Evolutionary conservation across 1,284 basidiomycete genomes (phyloP), one percentile per base, ranked within the genome.

Genomic region (Sphaerobolus stellatus): DNA sequence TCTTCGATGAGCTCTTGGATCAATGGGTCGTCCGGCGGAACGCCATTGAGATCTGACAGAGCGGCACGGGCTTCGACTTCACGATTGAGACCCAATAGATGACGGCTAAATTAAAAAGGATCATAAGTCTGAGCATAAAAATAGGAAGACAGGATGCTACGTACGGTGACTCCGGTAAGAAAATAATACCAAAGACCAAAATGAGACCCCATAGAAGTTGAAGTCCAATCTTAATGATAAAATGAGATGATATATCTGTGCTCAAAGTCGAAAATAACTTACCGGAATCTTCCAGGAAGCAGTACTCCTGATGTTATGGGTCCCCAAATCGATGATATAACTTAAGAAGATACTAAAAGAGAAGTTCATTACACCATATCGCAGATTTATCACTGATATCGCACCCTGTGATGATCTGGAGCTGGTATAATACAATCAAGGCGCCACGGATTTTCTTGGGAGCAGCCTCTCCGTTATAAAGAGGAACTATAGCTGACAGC

Each of bases 401-500:
- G 41, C 63, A 84, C 84, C 85, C 84, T 18, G 78, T 70, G 62
- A 88, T 86, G 59, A 90, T 88, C 64, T 88, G 86, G 9, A 90
- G 72, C 65, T 90, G 88, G 62, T 91, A 90, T 16, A 91, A 68
- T 1, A 89, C 87, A 18, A 91, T 72, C 24, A 91, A 74, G 9
- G 84, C 81, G 9, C 89, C 89, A 65, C 88, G 81, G 57, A 90
- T 75, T 5, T 82, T 79, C 66, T 89, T 89, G 0, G 89, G 89
- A 0, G 88, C 81, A 0, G 88, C 87, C 68, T 92, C 89, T 36
- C 88, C 88, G 60, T 88, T 90, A 68, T 90, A 91, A 5, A 91
- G 78, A 40, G 89, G 88, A 1, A 91, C 88, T 56, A 90, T 85
- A 81, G 81, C 82, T 56, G 86, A 88, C 44, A 90, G 65, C 7